Base-by-base conservation (phyloP, 2,329 filamentous ascomycete species). In the Paraphoma sp. region DNA sequence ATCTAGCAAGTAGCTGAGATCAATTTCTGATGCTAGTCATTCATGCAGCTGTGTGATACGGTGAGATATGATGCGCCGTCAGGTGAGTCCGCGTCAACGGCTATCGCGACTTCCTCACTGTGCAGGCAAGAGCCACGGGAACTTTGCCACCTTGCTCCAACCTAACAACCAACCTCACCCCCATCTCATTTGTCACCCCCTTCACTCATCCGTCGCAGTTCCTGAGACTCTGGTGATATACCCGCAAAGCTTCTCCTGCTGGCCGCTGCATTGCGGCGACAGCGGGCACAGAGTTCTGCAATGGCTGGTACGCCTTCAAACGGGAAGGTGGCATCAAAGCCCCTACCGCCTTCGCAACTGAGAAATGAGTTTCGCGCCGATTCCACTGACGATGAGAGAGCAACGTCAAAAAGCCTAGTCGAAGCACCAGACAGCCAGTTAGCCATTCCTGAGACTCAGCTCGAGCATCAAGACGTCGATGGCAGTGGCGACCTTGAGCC, bases 371-470 rank as follows among this genome's bases (percentile, higher is more conserved):
- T 69, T 16, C 54, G 31, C 17, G 48, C 29, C 6, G 60, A 64
- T 0, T 64, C 57, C 4, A 59, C 50, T 6, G 64, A 64, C 18
- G 59, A 67, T 17, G 62, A 67, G 12, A 28, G 33, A 46, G 29
- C 17, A 11, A 6, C n/a, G 23, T 23, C 6, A 42, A 51, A 10
- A n/a, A 56, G 12, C 47, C 5, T 31, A 4, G 33, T 65, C n/a
- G 64, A 68, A 41, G 58, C 62, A 17, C 63, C 59, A 8, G 42
- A 65, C 16, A 69, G 65, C 33, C 60, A 73, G 17, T 18, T 29
- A 4, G 28, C 54, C 3, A 45, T 67, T n/a, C 56, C 57, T 5
- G 65, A 70, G 33, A 70, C 65, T 7, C 70, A 71, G 40, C 40
- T 54, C 9, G 59, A 56, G n/a, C 18, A 52, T 10, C 36, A 43